Evolutionary conservation across 2,329 filamentous ascomycete species (phyloP).

Genomic region (Colletotrichum horii): DNA sequence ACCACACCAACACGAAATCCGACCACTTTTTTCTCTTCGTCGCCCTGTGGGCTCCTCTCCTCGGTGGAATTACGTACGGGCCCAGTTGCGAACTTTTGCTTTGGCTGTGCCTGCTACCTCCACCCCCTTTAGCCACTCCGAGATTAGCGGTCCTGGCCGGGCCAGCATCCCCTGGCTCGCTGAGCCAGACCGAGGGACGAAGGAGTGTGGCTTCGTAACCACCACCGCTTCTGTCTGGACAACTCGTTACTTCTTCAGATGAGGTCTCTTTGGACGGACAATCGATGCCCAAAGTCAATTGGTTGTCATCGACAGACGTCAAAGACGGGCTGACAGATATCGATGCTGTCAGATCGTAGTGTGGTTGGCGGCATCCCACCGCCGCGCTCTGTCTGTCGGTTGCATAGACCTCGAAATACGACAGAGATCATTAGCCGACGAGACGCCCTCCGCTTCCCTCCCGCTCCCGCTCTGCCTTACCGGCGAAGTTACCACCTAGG

Average conservation of each 20-base stretch:
- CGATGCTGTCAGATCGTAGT: not conserved
- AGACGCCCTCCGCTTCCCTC: not conserved
- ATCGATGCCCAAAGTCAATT: not conserved
- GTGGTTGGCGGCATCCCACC: not conserved
- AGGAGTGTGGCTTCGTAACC: not conserved
- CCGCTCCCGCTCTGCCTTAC: not conserved
- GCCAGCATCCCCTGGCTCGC: not conserved
- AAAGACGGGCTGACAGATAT: not conserved
- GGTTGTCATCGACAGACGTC: not conserved
- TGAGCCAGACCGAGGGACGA: not conserved
- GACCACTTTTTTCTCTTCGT: not conserved
- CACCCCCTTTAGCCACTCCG: not conserved
- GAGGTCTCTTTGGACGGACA: not conserved
- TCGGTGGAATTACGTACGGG: not conserved
- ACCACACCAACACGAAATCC: not conserved
- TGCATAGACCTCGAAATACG: not conserved
- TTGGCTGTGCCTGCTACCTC: not conserved
- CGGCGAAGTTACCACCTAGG: not conserved
- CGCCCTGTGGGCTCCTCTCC: not conserved
- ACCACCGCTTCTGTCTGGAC: not conserved
- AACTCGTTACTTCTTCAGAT: not conserved
- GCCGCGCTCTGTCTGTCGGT: not conserved
- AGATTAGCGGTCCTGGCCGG: not conserved
- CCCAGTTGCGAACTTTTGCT: not conserved
- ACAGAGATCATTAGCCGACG: not conserved